Evolutionary conservation across 2,329 filamentous ascomycete species (phyloP).

Genomic region (Pseudogymnoascus sp.): DNA sequence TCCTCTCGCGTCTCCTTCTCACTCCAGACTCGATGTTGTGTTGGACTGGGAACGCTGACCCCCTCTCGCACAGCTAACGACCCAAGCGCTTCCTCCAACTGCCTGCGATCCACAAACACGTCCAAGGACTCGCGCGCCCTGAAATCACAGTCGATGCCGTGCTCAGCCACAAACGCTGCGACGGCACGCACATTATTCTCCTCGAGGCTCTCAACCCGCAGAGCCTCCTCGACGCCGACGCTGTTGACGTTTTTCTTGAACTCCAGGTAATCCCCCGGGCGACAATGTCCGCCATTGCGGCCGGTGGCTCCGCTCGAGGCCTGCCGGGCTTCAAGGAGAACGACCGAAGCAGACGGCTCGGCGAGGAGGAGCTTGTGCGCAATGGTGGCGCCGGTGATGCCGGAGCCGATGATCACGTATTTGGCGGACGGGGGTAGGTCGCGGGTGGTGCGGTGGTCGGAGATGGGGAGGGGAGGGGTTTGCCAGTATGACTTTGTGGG

Average conservation of each 20-base stretch:
- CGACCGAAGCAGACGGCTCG: constrained; percentile 20
- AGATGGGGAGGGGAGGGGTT: constrained; percentile 25
- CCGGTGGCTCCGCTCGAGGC: constrained; percentile 31
- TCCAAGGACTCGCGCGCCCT: constrained; percentile 15
- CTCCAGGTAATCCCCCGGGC: constrained; percentile 26
- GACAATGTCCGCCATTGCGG: constrained; percentile 32
- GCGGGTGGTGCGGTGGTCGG: constrained; percentile 24
- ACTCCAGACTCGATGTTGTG: constrained; percentile 1
- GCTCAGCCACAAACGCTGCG: constrained; percentile 10
- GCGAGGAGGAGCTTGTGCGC: constrained; percentile 22
- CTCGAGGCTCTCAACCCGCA: constrained; percentile 28
- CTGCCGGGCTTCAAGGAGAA: constrained; percentile 31
- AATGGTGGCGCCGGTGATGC: constrained; percentile 19
- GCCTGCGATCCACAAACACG: background rate
- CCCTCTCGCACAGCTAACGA: constrained; percentile 18
- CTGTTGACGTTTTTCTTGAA: constrained; percentile 24
- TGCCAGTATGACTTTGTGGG: constrained; percentile 31
- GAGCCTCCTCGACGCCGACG: constrained; percentile 34
- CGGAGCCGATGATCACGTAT: constrained; percentile 20
- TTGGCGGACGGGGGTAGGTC: constrained; percentile 15
- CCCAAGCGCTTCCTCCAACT: background rate
- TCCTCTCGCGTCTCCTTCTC: constrained; percentile 1
- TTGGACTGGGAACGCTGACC: constrained; percentile 13
- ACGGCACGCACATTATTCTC: background rate
- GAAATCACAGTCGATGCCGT: constrained; percentile 15